Conservation (phyloP, 352 stramenopile species). For the Heterotrichella gracilis region DNA sequence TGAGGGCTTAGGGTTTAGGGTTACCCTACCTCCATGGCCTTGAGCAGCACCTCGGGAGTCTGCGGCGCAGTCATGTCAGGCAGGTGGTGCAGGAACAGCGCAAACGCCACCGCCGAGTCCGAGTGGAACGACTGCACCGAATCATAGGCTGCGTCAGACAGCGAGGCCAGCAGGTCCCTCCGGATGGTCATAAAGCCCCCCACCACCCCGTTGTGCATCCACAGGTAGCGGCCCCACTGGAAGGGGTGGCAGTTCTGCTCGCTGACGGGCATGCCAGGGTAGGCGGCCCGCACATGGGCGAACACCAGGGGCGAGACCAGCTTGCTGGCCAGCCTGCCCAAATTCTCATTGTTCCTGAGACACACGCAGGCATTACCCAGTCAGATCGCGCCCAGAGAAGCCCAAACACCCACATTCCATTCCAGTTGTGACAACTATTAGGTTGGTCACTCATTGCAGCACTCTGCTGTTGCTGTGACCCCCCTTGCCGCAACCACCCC, state of each 20-base stretch:
- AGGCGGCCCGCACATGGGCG: constrained; percentile 27
- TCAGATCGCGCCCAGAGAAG: no score
- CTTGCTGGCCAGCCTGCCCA: constrained; percentile 22
- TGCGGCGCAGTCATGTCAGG: no score
- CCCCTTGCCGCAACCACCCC: no score
- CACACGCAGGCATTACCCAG: no score
- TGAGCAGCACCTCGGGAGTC: no score
- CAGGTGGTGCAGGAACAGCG: constrained; percentile 26
- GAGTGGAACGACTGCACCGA: constrained; percentile 20
- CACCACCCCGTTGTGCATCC: constrained; percentile 29
- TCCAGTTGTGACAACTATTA: no score
- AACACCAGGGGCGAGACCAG: constrained; percentile 21
- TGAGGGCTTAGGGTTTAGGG: no score
- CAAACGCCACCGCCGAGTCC: constrained; percentile 26
- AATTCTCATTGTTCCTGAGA: constrained; percentile 24
- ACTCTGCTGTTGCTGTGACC: no score
- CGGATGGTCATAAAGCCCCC: constrained; percentile 22
- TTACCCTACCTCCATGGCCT: no score
- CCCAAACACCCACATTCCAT: no score
- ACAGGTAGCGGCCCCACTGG: constrained; percentile 26
- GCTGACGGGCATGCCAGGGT: constrained; percentile 22
- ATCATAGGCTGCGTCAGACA: constrained; percentile 23
- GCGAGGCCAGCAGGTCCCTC: constrained; percentile 20
- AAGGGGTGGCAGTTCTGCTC: constrained; percentile 27
- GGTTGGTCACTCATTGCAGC: no score